Percentiles rank a stretch among this genome's conserved stretches.
These are phyloP conservation scores for Arabidopsis hybrid DNA, from an alignment of 441 rosid genomes.

Conservation along the genomic window DNA sequence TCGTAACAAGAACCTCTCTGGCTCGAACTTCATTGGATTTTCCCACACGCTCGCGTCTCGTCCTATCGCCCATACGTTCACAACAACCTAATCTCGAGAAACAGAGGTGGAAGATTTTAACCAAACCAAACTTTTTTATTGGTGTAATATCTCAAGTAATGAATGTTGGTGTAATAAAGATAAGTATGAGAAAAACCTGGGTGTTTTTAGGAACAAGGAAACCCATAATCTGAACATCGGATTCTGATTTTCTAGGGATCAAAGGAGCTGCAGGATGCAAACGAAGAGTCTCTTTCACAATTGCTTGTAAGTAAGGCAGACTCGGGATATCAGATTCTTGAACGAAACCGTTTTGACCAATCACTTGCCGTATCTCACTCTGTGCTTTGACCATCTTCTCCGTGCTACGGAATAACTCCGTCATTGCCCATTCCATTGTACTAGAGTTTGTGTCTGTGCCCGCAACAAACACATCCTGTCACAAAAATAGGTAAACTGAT, in stretches of 20 bases:
- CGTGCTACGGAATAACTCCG: conserved; percentile 60
- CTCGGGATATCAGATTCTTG: conserved; percentile 29
- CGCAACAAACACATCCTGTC: conserved; percentile 49
- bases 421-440: conserved; percentile 76
- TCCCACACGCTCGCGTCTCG: conserved; percentile 55
- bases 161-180: neutral
- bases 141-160: neutral
- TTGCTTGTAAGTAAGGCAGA: conserved; percentile 34
- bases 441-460: conserved; percentile 65
- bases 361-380: conserved; percentile 34
- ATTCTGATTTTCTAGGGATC: conserved; percentile 38
- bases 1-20: conserved; percentile 56
- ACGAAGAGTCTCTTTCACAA: conserved; percentile 40
- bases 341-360: conserved; percentile 24
- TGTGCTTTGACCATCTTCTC: conserved; percentile 39
- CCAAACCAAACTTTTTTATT: too few relatives aligned
- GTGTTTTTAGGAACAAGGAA: conserved; percentile 28
- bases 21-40: conserved; percentile 50
- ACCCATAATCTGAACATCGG: conserved; percentile 29
- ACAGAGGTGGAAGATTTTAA: neutral
- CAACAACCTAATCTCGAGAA: conserved; percentile 21
- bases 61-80: conserved; percentile 64
- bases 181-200: conserved; percentile 12
- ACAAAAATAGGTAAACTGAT: neutral
- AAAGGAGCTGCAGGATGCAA: conserved; percentile 39